phyloP scores from a whole-genome alignment of 2,329 filamentous ascomycete species.

The Sclerotinia trifoliorum region DNA sequence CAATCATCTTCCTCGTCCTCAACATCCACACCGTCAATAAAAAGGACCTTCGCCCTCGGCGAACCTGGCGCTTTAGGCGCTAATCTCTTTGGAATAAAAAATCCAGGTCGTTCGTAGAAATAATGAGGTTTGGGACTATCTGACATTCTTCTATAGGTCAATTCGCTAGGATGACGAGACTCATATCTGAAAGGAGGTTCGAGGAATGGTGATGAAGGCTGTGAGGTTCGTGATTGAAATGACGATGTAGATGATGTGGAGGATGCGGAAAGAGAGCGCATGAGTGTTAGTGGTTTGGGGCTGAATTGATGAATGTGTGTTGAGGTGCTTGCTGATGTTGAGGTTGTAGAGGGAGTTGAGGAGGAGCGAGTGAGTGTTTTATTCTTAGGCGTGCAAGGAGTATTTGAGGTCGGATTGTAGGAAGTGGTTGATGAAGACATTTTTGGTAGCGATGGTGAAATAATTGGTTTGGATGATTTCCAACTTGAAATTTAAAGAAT shows the following conservation, averaged over 20 bases:
- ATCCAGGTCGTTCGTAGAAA: constrained; percentile 9
- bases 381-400: not conserved
- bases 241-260: not conserved
- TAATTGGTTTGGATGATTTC: not conserved
- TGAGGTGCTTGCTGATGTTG: not conserved
- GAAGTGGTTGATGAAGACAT: constrained; percentile 3
- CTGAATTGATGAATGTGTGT: not conserved
- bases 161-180: not conserved
- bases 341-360: not conserved
- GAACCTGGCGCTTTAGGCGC: not conserved
- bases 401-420: not conserved
- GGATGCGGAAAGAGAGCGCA: constrained; percentile 1
- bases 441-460: not conserved
- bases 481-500: not conserved
- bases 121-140: constrained; percentile 13
- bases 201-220: not conserved
- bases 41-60: not conserved
- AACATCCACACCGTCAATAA: not conserved
- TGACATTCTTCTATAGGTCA: not conserved
- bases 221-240: not conserved
- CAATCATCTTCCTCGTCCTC: not conserved
- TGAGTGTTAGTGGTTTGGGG: not conserved
- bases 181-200: not conserved
- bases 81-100: not conserved
- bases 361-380: not conserved